Evolutionary conservation across 192 early-diverging fungal species (phyloP).

Genomic region (Kickxella alabastrina): DNA sequence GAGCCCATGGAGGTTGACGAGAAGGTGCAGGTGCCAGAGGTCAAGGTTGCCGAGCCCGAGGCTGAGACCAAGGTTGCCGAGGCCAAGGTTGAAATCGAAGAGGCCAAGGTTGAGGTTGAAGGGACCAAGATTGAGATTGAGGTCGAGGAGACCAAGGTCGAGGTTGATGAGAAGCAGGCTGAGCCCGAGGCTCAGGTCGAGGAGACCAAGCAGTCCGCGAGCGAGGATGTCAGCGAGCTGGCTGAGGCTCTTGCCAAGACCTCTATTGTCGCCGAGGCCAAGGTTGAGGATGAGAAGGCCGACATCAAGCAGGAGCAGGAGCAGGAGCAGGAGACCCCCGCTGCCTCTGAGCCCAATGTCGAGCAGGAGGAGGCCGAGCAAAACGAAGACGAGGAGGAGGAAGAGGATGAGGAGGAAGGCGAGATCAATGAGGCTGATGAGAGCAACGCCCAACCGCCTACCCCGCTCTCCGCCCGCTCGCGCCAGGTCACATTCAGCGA

Average conservation of each 20-base stretch:
- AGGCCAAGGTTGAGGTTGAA: neutral
- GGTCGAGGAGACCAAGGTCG: slow-evolving; percentile 10
- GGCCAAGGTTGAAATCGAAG: slow-evolving; percentile 11
- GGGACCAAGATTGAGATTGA: slow-evolving; percentile 1
- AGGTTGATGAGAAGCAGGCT: neutral
- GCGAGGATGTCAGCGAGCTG: slow-evolving; percentile 8
- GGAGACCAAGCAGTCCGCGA: slow-evolving; percentile 9
- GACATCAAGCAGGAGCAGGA: neutral
- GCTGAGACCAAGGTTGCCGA: slow-evolving; percentile 8
- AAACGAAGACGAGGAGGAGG: slow-evolving; percentile 10
- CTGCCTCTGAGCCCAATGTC: slow-evolving; percentile 22
- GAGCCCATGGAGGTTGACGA: slow-evolving; percentile 31
- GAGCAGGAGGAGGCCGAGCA: slow-evolving; percentile 13
- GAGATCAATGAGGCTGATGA: slow-evolving; percentile 8
- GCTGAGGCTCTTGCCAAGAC: slow-evolving; percentile 27
- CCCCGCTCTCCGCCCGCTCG: slow-evolving; percentile 32
- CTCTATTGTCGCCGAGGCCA: slow-evolving; percentile 1
- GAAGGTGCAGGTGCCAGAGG: slow-evolving; percentile 13
- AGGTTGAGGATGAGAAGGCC: slow-evolving; percentile 1
- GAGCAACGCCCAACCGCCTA: slow-evolving; percentile 4
- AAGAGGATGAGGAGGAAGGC: slow-evolving; percentile 21
- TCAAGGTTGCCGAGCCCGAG: slow-evolving; percentile 4
- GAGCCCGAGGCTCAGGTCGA: neutral
- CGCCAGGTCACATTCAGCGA: slow-evolving; percentile 47
- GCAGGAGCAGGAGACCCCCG: slow-evolving; percentile 5